phyloP scores from a whole-genome alignment of 352 stramenopile species.

The Phytophthora tubulina region DNA sequence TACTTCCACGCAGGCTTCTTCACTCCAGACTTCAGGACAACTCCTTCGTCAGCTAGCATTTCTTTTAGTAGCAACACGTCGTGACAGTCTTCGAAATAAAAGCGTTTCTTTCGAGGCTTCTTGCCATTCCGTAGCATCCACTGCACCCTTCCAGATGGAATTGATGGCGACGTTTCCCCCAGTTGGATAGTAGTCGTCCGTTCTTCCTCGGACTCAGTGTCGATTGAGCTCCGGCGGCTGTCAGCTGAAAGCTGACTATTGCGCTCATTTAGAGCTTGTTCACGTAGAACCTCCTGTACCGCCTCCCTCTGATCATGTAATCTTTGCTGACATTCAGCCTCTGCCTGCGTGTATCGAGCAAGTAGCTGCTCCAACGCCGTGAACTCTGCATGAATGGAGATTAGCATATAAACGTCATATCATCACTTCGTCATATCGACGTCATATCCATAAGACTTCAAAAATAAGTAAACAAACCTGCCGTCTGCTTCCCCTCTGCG shows the following conservation, averaged over 20 bases:
- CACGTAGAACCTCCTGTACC: background rate
- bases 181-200: background rate
- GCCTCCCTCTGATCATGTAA: background rate
- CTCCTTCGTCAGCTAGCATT: conserved; percentile 21
- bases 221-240: conserved; percentile 7
- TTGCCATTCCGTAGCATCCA: conserved; percentile 4
- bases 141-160: background rate
- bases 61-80: conserved; percentile 30
- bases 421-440: conserved; percentile 4
- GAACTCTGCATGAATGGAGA: conserved; percentile 12
- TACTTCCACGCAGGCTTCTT: conserved; percentile 22
- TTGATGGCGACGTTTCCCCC: background rate
- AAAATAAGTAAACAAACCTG: conserved; percentile 18
- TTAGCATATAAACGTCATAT: conserved; percentile 22
- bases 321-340: background rate
- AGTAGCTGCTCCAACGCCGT: conserved; percentile 31
- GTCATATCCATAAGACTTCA: conserved; percentile 6
- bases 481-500: conserved; percentile 1
- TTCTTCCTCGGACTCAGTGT: conserved; percentile 6
- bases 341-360: conserved; percentile 12
- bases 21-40: background rate
- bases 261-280: background rate
- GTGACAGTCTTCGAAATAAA: conserved; percentile 29
- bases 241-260: background rate
- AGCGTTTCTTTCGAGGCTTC: conserved; percentile 19